Conservation (phyloP, 2,329 filamentous ascomycete species). For the Ciborinia camelliae region DNA sequence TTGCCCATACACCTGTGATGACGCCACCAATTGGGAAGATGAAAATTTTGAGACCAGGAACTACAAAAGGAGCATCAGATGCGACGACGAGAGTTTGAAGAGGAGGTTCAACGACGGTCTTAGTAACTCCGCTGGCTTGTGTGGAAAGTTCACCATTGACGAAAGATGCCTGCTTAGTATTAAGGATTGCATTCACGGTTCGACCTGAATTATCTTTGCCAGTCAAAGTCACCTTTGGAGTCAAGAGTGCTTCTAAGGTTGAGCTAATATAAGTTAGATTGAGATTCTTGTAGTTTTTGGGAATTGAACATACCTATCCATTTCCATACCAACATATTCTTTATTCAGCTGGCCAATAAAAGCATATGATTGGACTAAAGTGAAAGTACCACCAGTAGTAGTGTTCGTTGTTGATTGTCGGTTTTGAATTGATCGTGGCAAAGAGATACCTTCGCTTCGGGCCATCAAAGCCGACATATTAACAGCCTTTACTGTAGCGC, state of each 20-base stretch:
- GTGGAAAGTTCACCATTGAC: slow-evolving; percentile 66
- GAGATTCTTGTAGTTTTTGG: not conserved
- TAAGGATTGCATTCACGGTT: slow-evolving; percentile 60
- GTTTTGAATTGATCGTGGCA: slow-evolving; percentile 27
- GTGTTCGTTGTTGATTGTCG: slow-evolving; percentile 22
- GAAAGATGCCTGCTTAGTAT: slow-evolving; percentile 67
- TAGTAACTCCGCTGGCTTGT: slow-evolving; percentile 30
- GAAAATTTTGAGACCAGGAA: slow-evolving; percentile 65
- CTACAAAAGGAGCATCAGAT: slow-evolving; percentile 53
- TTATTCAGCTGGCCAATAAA: slow-evolving; percentile 67
- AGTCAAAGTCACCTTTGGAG: slow-evolving; percentile 65
- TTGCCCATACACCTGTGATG: slow-evolving; percentile 60
- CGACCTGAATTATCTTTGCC: slow-evolving; percentile 52
- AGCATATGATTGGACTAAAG: slow-evolving; percentile 60
- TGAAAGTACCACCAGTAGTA: slow-evolving; percentile 27
- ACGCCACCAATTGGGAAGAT: slow-evolving; percentile 69
- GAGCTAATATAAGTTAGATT: slow-evolving; percentile 43
- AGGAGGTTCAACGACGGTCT: slow-evolving; percentile 33
- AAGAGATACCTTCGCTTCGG: slow-evolving; percentile 25
- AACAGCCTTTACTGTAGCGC: slow-evolving; percentile 50
- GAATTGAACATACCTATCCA: slow-evolving; percentile 55
- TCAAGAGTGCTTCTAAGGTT: slow-evolving; percentile 57
- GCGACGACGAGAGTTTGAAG: slow-evolving; percentile 38
- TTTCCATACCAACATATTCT: slow-evolving; percentile 49
- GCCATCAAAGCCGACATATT: slow-evolving; percentile 31